phyloP scores from a whole-genome alignment of 768 basidiomycete genomes.

The Leccinellum rugosiceps region DNA sequence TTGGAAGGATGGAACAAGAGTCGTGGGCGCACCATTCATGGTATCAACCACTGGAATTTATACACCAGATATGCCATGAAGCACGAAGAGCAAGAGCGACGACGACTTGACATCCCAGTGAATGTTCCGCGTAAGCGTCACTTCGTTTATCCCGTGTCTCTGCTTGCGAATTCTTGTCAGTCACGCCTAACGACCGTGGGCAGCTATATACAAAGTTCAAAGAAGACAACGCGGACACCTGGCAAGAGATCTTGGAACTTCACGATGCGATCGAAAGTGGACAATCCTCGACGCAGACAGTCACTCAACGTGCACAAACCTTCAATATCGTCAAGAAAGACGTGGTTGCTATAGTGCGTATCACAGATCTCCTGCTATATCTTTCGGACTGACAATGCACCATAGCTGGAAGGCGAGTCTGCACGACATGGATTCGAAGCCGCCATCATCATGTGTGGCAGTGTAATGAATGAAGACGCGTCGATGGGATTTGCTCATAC shows the following conservation, averaged over 20 bases:
- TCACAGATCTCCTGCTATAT: not conserved
- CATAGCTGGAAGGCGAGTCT: constrained; percentile 1
- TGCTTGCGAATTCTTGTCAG: not conserved
- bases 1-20: constrained; percentile 2
- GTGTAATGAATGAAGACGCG: constrained; percentile 4
- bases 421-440: constrained; percentile 10
- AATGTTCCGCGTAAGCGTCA: not conserved
- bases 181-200: not conserved
- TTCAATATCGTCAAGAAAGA: not conserved
- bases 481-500: not conserved
- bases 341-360: not conserved
- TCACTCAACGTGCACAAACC: not conserved
- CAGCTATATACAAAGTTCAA: constrained; percentile 2
- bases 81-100: constrained; percentile 3
- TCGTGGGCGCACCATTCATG: not conserved
- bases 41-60: constrained; percentile 1
- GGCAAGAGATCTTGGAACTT: constrained; percentile 6
- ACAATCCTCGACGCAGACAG: not conserved
- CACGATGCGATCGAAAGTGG: not conserved
- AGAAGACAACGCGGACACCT: not conserved
- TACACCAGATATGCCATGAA: not conserved
- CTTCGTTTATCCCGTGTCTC: not conserved
- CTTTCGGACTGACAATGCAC: not conserved
- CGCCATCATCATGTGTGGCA: constrained; percentile 8
- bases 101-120: not conserved